Percentiles rank a stretch among this genome's conserved stretches.
Evolutionary conservation across 2,329 filamentous ascomycete species (phyloP).

Genomic region (Fusarium oligoseptatum): DNA sequence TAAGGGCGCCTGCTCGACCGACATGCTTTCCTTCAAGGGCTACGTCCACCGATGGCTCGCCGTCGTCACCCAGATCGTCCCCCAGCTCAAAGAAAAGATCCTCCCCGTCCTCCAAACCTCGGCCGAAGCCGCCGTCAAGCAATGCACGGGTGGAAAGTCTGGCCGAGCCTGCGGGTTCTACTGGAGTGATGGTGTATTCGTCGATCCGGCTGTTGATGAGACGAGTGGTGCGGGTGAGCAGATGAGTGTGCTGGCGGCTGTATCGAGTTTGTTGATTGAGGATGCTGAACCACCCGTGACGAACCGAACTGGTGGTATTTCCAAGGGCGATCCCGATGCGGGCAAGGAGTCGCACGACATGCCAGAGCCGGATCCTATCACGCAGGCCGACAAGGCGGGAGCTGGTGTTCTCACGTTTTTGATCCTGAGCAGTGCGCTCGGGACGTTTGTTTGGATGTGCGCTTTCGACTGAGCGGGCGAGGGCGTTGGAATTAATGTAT

Average conservation of each 20-base stretch:
- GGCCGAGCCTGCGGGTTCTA: constrained; percentile 74
- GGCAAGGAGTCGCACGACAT: constrained; percentile 52
- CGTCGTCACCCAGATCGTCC: constrained; percentile 71
- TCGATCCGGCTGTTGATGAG: constrained; percentile 63
- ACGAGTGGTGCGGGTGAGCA: constrained; percentile 70
- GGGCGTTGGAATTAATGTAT: constrained; percentile 9
- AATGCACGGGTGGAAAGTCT: constrained; percentile 71
- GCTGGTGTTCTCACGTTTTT: constrained; percentile 63
- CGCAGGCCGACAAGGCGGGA: constrained; percentile 61
- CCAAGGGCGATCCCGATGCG: constrained; percentile 57
- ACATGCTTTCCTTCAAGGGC: constrained; percentile 81
- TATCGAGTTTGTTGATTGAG: constrained; percentile 63
- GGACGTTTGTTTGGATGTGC: constrained; percentile 66
- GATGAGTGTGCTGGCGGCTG: constrained; percentile 69
- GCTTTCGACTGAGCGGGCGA: constrained; percentile 41
- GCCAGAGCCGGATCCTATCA: constrained; percentile 51
- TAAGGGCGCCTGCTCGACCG: constrained; percentile 72
- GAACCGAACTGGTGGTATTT: constrained; percentile 64
- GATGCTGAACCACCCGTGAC: constrained; percentile 58
- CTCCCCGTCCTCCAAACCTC: constrained; percentile 70
- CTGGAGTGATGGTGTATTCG: constrained; percentile 65
- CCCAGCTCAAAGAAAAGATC: constrained; percentile 67
- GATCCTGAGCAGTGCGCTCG: constrained; percentile 56
- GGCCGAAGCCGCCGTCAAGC: constrained; percentile 69
- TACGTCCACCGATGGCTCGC: constrained; percentile 76